phyloP scores from a whole-genome alignment of 2,329 filamentous ascomycete genomes.

The Penicillium sp. region DNA sequence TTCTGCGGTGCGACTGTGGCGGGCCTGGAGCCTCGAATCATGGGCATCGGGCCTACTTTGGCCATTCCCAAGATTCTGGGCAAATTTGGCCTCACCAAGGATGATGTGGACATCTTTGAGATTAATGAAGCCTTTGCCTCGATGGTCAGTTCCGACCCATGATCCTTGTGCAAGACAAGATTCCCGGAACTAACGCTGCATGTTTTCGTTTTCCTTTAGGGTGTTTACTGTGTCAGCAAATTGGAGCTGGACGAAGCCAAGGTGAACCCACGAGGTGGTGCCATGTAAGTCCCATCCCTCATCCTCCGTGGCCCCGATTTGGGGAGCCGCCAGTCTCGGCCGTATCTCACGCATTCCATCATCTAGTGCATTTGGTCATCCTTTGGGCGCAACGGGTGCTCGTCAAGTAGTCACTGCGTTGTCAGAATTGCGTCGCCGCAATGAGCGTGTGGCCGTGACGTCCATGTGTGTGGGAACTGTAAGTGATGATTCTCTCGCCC shows the following conservation, averaged over 20 bases:
- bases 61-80: slow-evolving; percentile 84
- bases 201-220: slow-evolving; percentile 49
- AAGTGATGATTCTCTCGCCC: slow-evolving; percentile 38
- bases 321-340: no score
- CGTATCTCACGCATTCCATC: background rate
- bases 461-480: slow-evolving; percentile 91
- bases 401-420: slow-evolving; percentile 83
- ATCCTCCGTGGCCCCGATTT: no score
- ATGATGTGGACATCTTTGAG: slow-evolving; percentile 38
- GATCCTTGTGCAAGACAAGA: background rate
- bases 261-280: slow-evolving; percentile 91
- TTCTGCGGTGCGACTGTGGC: slow-evolving; percentile 76
- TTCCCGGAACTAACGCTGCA: background rate
- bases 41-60: slow-evolving; percentile 87
- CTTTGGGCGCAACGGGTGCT: slow-evolving; percentile 82
- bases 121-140: slow-evolving; percentile 88
- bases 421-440: slow-evolving; percentile 74
- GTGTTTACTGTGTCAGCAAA: slow-evolving; percentile 81
- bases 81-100: slow-evolving; percentile 64
- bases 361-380: slow-evolving; percentile 71
- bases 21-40: slow-evolving; percentile 80
- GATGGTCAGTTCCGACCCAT: slow-evolving; percentile 24
- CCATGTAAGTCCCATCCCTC: slow-evolving; percentile 49
- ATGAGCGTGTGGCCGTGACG: slow-evolving; percentile 75
- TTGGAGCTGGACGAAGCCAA: slow-evolving; percentile 71